Conservation (phyloP, 2,329 filamentous ascomycete species). For the Hymenoscyphus salicellus region DNA sequence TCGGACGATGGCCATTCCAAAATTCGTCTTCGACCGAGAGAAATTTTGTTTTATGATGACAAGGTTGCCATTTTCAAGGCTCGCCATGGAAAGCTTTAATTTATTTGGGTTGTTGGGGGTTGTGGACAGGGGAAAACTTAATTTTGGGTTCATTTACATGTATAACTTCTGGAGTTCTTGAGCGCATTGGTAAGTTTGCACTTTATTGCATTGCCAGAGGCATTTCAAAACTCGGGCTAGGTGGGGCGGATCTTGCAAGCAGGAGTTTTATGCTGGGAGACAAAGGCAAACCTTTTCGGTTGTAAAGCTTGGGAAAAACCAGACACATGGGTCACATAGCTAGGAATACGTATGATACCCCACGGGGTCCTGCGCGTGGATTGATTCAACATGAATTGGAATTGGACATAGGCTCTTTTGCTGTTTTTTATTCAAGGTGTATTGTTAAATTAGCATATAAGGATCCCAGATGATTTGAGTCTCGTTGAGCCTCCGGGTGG, state of each 20-base stretch:
- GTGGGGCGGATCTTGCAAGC: conserved; percentile 1
- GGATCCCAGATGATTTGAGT: neutral
- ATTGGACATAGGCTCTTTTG: conserved; percentile 1
- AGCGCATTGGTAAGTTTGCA: conserved; percentile 1
- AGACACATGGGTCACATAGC: neutral
- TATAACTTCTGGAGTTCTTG: conserved; percentile 3
- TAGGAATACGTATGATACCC: conserved; percentile 2
- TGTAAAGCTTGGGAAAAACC: neutral
- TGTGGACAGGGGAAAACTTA: neutral
- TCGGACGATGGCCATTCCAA: conserved; percentile 43
- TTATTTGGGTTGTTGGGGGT: neutral
- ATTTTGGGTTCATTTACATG: conserved; percentile 1
- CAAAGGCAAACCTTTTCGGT: neutral
- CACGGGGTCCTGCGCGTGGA: neutral
- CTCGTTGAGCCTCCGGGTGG: neutral
- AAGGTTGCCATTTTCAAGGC: conserved; percentile 79
- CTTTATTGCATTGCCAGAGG: conserved; percentile 1
- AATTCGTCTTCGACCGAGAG: conserved; percentile 60
- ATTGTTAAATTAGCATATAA: neutral
- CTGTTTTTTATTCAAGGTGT: neutral
- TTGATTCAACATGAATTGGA: conserved; percentile 1
- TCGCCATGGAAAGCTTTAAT: conserved; percentile 41
- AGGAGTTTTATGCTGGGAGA: neutral
- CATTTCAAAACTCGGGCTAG: neutral
- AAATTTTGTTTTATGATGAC: conserved; percentile 83